These are phyloP conservation scores for Penicillium vulpinum DNA, from an alignment of 2,329 filamentous ascomycete genomes.

Conservation along the genomic window DNA sequence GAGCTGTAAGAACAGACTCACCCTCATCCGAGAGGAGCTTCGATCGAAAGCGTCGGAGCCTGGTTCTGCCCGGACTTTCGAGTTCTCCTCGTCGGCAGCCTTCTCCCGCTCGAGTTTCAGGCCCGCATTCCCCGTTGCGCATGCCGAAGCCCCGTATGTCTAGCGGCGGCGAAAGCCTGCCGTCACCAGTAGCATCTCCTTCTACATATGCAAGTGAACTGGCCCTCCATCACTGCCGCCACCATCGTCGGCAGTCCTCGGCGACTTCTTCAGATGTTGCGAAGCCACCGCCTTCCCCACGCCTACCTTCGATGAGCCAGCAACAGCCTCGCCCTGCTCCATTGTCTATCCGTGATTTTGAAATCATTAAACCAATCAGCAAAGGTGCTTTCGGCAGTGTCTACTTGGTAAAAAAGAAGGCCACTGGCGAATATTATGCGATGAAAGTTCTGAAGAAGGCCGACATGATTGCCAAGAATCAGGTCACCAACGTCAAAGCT, in stretches of 20 bases:
- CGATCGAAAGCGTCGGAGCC: conserved; percentile 81
- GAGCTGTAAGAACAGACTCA: conserved; percentile 76
- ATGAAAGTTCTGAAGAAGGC: conserved; percentile 99
- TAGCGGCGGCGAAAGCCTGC: conserved; percentile 55
- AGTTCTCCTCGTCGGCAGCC: conserved; percentile 78
- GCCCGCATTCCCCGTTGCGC: conserved; percentile 81
- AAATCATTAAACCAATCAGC: conserved; percentile 99
- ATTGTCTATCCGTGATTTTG: conserved; percentile 97
- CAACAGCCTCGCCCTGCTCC: conserved; percentile 83
- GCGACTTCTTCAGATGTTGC: conserved; percentile 72
- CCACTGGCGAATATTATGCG: conserved; percentile 95
- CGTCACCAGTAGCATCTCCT: conserved; percentile 86
- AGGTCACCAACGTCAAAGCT: conserved; percentile 98
- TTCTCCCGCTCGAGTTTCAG: conserved; percentile 74
- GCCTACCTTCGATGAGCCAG: conserved; percentile 70
- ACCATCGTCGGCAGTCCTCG: conserved; percentile 89
- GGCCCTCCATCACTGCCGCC: conserved; percentile 52
- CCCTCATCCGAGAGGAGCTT: conserved; percentile 85
- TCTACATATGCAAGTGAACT: conserved; percentile 78
- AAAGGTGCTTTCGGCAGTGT: conserved; percentile 98
- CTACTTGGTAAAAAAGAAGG: conserved; percentile 97
- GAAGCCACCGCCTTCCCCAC: conserved; percentile 75
- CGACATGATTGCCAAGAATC: conserved; percentile 99
- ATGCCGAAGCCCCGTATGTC: conserved; percentile 77
- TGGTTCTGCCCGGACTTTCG: conserved; percentile 75